phyloP scores from a whole-genome alignment of 148 eudicot genomes.

The Arbutus unedo region DNA sequence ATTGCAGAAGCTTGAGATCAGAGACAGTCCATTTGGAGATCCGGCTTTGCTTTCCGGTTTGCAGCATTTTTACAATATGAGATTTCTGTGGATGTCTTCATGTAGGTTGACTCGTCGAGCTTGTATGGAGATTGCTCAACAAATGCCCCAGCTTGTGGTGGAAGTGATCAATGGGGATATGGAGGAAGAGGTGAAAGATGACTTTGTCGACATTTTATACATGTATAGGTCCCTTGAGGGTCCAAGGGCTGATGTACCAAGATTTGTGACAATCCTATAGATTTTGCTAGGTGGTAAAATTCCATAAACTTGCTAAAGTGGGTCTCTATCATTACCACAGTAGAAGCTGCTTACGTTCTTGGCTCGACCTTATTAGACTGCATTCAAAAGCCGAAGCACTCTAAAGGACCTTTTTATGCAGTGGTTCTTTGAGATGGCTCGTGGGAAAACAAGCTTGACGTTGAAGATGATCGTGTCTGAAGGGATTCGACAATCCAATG shows the following conservation, averaged over 20 bases:
- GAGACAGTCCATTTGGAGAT: constrained; percentile 86
- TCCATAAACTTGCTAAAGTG: neutral
- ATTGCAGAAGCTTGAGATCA: constrained; percentile 78
- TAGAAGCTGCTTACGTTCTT: constrained; percentile 11
- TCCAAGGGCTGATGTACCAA: constrained; percentile 62
- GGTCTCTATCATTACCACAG: constrained; percentile 10
- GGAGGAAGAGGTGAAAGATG: constrained; percentile 34
- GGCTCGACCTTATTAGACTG: constrained; percentile 21
- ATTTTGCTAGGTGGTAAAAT: neutral
- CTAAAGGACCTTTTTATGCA: constrained; percentile 10
- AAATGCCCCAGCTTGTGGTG: constrained; percentile 56
- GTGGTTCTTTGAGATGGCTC: constrained; percentile 6
- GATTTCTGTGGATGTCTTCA: constrained; percentile 78
- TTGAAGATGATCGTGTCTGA: constrained; percentile 11
- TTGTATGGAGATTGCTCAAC: constrained; percentile 48
- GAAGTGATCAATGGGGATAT: constrained; percentile 45
- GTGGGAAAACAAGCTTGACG: constrained; percentile 3
- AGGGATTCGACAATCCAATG: constrained; percentile 28
- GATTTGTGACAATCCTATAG: constrained; percentile 52
- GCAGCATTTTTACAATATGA: constrained; percentile 73
- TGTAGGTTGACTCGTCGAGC: constrained; percentile 62
- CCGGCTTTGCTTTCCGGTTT: constrained; percentile 56
- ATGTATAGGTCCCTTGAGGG: constrained; percentile 79
- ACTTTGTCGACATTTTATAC: constrained; percentile 52
- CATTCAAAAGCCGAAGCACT: neutral